Base-by-base conservation (phyloP, 1,139 yeast genomes). In the Magnusiomyces suaveolens region DNA sequence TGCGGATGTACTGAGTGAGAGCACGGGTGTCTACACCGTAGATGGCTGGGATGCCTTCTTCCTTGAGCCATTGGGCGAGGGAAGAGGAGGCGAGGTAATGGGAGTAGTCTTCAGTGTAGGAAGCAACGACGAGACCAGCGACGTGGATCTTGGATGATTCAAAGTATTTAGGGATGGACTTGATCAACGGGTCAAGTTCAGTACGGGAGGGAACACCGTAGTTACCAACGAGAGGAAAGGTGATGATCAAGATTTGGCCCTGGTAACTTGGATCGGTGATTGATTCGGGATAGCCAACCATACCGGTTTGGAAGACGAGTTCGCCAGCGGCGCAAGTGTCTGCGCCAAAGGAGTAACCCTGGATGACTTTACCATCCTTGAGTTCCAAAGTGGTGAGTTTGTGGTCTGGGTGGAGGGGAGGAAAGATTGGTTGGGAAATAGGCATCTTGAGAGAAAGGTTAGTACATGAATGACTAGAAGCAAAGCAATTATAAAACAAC, bases 81-180 rank as follows among this genome's bases (percentile, higher is more conserved):
- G 95, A 85, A 74, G 92, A 97, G 47, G 92, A 96, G 2, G 98
- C 98, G 46, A 97, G 89, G 98, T 98, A 92, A 71, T 92, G 98
- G 25, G 96, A 87, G 72, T 92, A 88, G 69, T 88, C 81, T 76
- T 90, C 80, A 32, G 98, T 97, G 57, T 82, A 96, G 67, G 92
- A 97, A 46, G 96, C 88, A 50, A 92, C 98, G 52, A 92, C 96
- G 57, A 92, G 88, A 64, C 97, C 98, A 61, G 86, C 84, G 72
- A 97, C 90, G 72, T 92, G 97, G 58, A 87, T 83, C 61, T 80
- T 80, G 16, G 97, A 95, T 55, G 92, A 82, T 74, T 92, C 98
- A 74, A 92, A 84, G 72, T 87, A 87, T 71, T 87, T 88, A 68
- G 90, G 79, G 64, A 92, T 76, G 64, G 87, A 85, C 63, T 87